Evolutionary conservation across 2,329 filamentous ascomycete species (phyloP), one percentile per base, ranked within the genome.

Genomic region (Domatiomyces globalis): DNA sequence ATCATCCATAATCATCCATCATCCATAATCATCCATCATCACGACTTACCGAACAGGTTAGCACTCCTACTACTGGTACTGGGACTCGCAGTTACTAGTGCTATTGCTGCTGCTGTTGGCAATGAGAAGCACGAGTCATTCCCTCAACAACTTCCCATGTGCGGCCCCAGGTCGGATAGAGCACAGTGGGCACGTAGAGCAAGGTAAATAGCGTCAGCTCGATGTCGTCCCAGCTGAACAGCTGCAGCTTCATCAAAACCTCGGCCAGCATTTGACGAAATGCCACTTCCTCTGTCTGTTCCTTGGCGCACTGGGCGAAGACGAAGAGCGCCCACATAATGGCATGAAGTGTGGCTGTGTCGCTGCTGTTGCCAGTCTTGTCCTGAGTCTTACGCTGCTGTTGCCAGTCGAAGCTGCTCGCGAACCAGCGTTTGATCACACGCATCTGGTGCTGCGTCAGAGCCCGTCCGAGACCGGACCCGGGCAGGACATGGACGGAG

Each of bases 261-360:
- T 45, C 42, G 7, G 27, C 51, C 15, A 58, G 49, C 4, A 51
- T 36, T 2, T 46, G 15, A 1, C 46, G 43, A 25, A 58, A 57
- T 15, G 51, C 53, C 7, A 5, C 39, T 15, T 55, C 52, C 43
- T 58, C 56, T 9, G 49, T 49, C 44, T 56, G 54, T 15, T 50
- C 44, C 22, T 29, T 39, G 6, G 54, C 45, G 45, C 54, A 50
- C 22, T 58, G 54, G 3, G 56, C 54, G 22, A 55, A 54, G 20
- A 58, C 58, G 52, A 63, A 62, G 17, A 63, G 52, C 1, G 58
- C 51, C 61, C 61, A 63, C 46, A 58, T 56, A 10, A 60, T 19
- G 49, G 54, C 58, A 33, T 54, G 43, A 7, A 47, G 19, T 10
- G 33, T 15, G 33, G 33, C 33, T 5, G 9, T 39, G 33, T 39